These are phyloP conservation scores for Pulicaria dysenterica DNA, from an alignment of 129 eudicot species.

Conservation along the genomic window DNA sequence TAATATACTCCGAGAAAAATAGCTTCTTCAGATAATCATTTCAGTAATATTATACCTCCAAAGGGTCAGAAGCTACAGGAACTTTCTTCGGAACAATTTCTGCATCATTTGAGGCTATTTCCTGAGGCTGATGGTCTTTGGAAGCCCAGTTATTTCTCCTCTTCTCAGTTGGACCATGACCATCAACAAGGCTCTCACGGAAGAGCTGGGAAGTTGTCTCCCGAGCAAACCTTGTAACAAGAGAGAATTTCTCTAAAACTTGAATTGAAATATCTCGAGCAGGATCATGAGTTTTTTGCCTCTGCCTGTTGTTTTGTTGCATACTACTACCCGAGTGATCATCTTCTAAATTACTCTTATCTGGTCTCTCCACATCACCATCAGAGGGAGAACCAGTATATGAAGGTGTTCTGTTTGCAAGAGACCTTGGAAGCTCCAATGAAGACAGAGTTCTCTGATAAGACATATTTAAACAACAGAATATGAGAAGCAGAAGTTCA, in stretches of 20 bases:
- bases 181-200: slow-evolving; percentile 69
- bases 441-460: slow-evolving; percentile 90
- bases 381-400: slow-evolving; percentile 46
- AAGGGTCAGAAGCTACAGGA: slow-evolving; percentile 74
- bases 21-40: background rate
- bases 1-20: background rate
- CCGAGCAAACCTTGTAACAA: slow-evolving; percentile 92
- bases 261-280: slow-evolving; percentile 90
- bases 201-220: slow-evolving; percentile 97
- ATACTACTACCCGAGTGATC: slow-evolving; percentile 30
- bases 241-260: slow-evolving; percentile 91
- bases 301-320: slow-evolving; percentile 61
- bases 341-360: slow-evolving; percentile 38
- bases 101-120: slow-evolving; percentile 34
- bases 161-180: slow-evolving; percentile 50
- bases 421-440: slow-evolving; percentile 87
- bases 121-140: slow-evolving; percentile 32
- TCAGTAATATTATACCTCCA: slow-evolving; percentile 55
- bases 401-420: slow-evolving; percentile 62
- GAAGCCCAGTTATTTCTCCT: slow-evolving; percentile 54
- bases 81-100: slow-evolving; percentile 43
- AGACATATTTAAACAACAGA: slow-evolving; percentile 23
- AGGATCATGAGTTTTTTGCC: slow-evolving; percentile 73
- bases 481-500: background rate
- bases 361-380: slow-evolving; percentile 38